Percentiles rank a stretch among this genome's conserved stretches.
These are phyloP conservation scores for Sporothrix globosa DNA, from an alignment of 2,329 filamentous ascomycete species.

Conservation along the genomic window DNA sequence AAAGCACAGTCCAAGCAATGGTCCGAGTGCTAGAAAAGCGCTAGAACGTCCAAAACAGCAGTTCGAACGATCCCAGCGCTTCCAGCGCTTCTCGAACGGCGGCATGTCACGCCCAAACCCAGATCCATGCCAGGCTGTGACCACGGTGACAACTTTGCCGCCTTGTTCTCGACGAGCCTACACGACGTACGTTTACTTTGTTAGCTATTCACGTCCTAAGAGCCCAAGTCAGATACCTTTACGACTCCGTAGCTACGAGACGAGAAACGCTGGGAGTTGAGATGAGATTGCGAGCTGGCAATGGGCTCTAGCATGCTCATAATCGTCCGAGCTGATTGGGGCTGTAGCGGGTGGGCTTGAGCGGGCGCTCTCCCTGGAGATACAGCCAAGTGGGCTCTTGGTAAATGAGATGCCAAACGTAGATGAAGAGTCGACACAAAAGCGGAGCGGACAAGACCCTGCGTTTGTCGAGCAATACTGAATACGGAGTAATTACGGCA, in stretches of 20 bases:
- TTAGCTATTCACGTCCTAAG: no score
- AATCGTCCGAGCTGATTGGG: neutral
- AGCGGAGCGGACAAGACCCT: neutral
- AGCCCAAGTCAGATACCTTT: no score
- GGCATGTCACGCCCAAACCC: no score
- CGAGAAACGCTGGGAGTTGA: neutral
- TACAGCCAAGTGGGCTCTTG: neutral
- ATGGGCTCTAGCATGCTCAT: conserved; percentile 1
- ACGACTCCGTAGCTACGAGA: no score
- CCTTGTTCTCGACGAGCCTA: no score
- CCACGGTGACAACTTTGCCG: no score
- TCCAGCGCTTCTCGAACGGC: neutral
- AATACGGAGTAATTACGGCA: no score
- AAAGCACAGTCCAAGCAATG: conserved; percentile 3
- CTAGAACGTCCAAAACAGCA: neutral
- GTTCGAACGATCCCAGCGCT: neutral
- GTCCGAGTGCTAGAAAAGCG: neutral
- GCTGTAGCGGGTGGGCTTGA: neutral
- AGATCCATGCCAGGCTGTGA: no score
- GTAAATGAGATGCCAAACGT: neutral
- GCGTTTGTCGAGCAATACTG: neutral
- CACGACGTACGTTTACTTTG: no score
- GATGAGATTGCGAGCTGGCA: conserved; percentile 11
- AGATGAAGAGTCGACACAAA: neutral
- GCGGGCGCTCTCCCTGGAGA: neutral